A percentile compares a stretch with the other conserved stretches of the same genome.
phyloP scores from a whole-genome alignment of 768 basidiomycete genomes.

The Trametes elegans region DNA sequence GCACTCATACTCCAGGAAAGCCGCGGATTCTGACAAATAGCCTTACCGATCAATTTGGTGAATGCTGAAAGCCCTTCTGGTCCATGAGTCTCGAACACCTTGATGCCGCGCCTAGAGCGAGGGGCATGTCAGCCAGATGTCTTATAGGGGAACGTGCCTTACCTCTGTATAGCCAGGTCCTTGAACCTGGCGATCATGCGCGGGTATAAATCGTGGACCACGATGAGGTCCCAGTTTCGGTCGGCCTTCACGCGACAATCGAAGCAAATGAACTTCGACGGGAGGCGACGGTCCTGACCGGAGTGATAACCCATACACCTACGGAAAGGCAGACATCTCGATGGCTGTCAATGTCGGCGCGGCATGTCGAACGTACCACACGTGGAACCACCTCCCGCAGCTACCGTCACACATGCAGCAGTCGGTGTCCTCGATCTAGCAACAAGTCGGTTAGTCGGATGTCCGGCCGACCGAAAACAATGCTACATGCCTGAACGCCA shows the following conservation, averaged over 20 bases:
- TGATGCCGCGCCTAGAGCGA: conserved; percentile 59
- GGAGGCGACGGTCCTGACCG: conserved; percentile 54
- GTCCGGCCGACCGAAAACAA: background rate
- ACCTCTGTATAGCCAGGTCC: conserved; percentile 74
- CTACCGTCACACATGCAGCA: conserved; percentile 64
- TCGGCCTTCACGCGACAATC: conserved; percentile 71
- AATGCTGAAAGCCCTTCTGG: conserved; percentile 48
- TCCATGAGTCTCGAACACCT: conserved; percentile 54
- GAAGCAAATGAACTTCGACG: conserved; percentile 64
- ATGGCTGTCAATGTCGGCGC: background rate
- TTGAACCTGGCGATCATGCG: conserved; percentile 62
- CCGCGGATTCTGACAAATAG: too few relatives aligned
- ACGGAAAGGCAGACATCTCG: background rate
- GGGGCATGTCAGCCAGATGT: background rate
- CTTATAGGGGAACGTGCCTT: background rate
- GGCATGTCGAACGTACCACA: conserved; percentile 50
- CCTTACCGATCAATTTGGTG: conserved; percentile 57
- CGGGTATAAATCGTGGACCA: conserved; percentile 51
- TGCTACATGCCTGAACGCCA: conserved; percentile 48
- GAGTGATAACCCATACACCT: conserved; percentile 76
- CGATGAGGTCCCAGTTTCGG: conserved; percentile 68
- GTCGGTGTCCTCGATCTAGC: conserved; percentile 53
- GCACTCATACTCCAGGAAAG: background rate
- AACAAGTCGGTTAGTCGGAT: background rate
- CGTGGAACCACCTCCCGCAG: conserved; percentile 74